Conservation (phyloP, 169 alveolate genomes). For the Cryptosporidium xiaoi region DNA sequence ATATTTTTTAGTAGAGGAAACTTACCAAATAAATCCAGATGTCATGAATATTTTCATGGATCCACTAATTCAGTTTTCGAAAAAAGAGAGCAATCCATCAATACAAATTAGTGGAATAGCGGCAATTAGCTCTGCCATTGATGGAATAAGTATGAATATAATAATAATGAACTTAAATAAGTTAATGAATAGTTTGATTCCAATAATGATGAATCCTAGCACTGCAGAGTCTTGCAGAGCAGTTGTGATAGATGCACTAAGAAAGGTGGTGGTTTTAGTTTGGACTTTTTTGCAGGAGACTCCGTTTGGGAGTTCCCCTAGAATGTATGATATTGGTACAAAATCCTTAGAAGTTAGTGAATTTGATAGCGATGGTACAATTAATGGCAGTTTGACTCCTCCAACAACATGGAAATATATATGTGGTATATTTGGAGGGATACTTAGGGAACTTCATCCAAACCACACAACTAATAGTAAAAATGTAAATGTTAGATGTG, state of each 20-base stretch:
- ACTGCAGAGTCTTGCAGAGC: slow-evolving; percentile 71
- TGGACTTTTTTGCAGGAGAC: slow-evolving; percentile 73
- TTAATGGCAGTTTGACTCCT: slow-evolving; percentile 7
- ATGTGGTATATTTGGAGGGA: slow-evolving; percentile 6
- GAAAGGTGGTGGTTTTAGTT: slow-evolving; percentile 37
- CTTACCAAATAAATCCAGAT: slow-evolving; percentile 56
- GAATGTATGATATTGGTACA: slow-evolving; percentile 33
- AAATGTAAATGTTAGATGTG: slow-evolving; percentile 51
- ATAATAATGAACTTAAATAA: slow-evolving; percentile 43
- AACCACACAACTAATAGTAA: slow-evolving; percentile 43
- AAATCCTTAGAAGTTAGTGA: neutral
- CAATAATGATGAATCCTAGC: slow-evolving; percentile 58
- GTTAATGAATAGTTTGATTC: slow-evolving; percentile 24
- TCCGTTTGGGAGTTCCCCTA: slow-evolving; percentile 66
- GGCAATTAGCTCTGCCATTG: slow-evolving; percentile 69
- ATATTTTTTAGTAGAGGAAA: slow-evolving; percentile 28
- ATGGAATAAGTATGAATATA: slow-evolving; percentile 61
- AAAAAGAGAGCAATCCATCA: slow-evolving; percentile 37
- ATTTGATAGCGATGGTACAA: neutral
- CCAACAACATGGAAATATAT: slow-evolving; percentile 73
- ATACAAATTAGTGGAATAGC: slow-evolving; percentile 53
- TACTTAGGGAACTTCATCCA: slow-evolving; percentile 59
- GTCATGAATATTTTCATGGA: slow-evolving; percentile 51
- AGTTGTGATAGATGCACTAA: slow-evolving; percentile 58
- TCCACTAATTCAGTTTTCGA: slow-evolving; percentile 51